phyloP scores from a whole-genome alignment of 1,284 basidiomycete genomes.

The Earliella scabrosa region DNA sequence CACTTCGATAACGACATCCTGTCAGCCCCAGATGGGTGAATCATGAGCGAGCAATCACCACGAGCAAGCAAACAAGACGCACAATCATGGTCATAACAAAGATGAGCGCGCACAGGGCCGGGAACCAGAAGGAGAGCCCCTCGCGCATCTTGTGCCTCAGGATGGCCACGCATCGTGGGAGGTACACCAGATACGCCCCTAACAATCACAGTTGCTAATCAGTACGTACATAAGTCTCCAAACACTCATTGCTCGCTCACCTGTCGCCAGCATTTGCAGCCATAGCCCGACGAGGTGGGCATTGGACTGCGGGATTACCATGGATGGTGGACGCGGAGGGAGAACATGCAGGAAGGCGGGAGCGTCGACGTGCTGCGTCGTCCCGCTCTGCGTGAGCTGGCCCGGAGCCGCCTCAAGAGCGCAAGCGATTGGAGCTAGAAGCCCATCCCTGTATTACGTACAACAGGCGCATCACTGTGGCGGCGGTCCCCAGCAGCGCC shows the following conservation, averaged over 20 bases:
- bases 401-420: no score
- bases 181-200: slow-evolving; percentile 11
- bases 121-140: slow-evolving; percentile 4
- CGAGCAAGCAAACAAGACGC: background rate
- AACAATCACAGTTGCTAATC: background rate
- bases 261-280: slow-evolving; percentile 11
- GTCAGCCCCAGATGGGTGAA: no score
- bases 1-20: slow-evolving; percentile 6
- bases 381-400: no score
- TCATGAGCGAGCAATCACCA: background rate
- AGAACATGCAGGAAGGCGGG: no score
- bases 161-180: slow-evolving; percentile 5
- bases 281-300: slow-evolving; percentile 9
- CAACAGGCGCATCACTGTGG: no score
- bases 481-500: no score
- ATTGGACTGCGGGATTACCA: background rate
- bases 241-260: no score
- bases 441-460: no score
- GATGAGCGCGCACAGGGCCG: slow-evolving; percentile 1
- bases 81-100: slow-evolving; percentile 2
- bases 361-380: background rate
- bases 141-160: slow-evolving; percentile 3
- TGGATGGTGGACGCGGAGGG: no score
- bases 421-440: no score
- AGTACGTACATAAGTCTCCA: no score